These are phyloP conservation scores for Artemisia annua DNA, from an alignment of 129 eudicot species.

Conservation along the genomic window DNA sequence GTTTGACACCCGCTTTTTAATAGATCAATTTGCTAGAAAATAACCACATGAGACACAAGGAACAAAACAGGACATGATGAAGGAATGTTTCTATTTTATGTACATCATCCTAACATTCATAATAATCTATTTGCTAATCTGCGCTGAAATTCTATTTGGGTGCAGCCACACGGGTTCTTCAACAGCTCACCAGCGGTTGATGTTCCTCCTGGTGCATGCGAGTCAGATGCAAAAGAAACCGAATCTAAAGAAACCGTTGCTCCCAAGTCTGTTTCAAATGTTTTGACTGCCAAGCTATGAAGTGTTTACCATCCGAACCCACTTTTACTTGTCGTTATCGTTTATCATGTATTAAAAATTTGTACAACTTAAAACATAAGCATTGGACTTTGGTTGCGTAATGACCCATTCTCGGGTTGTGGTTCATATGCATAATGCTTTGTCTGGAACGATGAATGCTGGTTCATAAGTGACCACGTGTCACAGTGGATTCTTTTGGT, in stretches of 20 bases:
- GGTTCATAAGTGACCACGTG: constrained; percentile 14
- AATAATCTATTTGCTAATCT: background rate
- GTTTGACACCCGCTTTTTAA: no score
- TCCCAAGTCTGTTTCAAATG: constrained; percentile 49
- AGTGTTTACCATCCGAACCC: background rate
- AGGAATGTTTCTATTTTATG: no score
- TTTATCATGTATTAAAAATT: background rate
- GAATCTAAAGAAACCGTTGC: constrained; percentile 64
- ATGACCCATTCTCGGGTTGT: background rate
- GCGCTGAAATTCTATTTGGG: constrained; percentile 8
- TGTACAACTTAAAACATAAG: background rate
- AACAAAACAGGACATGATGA: no score
- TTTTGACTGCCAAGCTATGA: constrained; percentile 68
- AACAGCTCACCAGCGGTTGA: constrained; percentile 86
- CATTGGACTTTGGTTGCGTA: constrained; percentile 8
- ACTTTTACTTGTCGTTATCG: background rate
- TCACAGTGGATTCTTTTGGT: background rate
- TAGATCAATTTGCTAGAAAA: no score
- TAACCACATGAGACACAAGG: no score
- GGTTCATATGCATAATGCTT: background rate
- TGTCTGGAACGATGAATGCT: constrained; percentile 7
- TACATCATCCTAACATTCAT: background rate
- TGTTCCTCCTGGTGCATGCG: constrained; percentile 79
- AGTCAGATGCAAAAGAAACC: constrained; percentile 59
- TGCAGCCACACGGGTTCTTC: constrained; percentile 91